Evolutionary conservation across 148 eudicot species (phyloP).

Genomic region (Fagopyrum esculentum): DNA sequence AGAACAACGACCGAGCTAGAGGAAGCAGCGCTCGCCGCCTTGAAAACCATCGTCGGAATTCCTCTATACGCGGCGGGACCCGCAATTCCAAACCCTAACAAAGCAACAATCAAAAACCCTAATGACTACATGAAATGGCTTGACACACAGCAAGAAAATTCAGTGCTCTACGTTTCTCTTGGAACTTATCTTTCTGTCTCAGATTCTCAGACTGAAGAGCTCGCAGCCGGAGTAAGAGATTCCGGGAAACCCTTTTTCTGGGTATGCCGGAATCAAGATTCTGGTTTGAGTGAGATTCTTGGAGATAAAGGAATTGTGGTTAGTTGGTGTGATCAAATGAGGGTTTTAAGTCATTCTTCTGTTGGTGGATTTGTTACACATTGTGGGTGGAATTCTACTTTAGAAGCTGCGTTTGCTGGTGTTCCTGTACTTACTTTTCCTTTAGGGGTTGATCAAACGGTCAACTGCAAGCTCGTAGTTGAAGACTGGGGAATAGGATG

Average conservation of each 20-base stretch:
- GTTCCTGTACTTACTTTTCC: slow-evolving; percentile 10
- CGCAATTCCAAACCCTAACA: slow-evolving; percentile 5
- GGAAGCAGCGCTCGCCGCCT: not conserved
- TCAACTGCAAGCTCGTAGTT: slow-evolving; percentile 7
- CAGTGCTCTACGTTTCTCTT: slow-evolving; percentile 18
- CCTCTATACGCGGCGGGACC: slow-evolving; percentile 11
- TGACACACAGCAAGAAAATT: slow-evolving; percentile 4
- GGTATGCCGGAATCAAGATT: not conserved
- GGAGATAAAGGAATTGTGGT: not conserved
- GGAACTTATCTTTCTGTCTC: slow-evolving; percentile 14
- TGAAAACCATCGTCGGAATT: not conserved
- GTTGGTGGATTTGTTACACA: slow-evolving; percentile 4
- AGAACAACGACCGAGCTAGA: slow-evolving; percentile 14
- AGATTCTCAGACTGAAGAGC: slow-evolving; percentile 10
- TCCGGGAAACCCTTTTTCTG: slow-evolving; percentile 13
- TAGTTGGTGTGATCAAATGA: slow-evolving; percentile 21
- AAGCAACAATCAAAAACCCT: too few species aligned
- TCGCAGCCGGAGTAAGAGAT: slow-evolving; percentile 12
- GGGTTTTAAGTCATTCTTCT: slow-evolving; percentile 6
- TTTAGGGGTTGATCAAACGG: slow-evolving; percentile 5
- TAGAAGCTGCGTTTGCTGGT: slow-evolving; percentile 9
- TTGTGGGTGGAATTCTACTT: slow-evolving; percentile 19
- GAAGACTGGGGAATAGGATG: slow-evolving; percentile 9
- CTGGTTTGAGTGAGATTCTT: not conserved
- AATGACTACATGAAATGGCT: slow-evolving; percentile 8